Base-by-base conservation (phyloP, 768 basidiomycete species). In the Royoungia palumana region DNA sequence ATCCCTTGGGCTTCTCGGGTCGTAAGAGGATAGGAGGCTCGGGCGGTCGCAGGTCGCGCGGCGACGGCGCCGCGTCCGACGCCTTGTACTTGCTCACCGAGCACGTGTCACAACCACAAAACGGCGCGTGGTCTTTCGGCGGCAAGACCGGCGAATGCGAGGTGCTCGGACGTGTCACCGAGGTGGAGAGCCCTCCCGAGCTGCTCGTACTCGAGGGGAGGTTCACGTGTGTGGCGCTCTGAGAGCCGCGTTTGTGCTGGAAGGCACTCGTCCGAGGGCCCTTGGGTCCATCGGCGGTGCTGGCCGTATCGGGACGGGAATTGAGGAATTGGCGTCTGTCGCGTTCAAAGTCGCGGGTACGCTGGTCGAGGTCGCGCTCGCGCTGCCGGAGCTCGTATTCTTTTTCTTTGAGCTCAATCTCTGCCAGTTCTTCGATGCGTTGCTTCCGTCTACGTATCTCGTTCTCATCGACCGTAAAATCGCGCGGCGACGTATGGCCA, bases 81-180 rank as follows among this genome's bases (percentile, higher is more conserved):
- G 49, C 46, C 50, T 69, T 73, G 61, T 87, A 87, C 53, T 82
- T 81, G 41, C 69, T 66, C 12, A 76, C 71, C 5, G 85, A 84
- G 56, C 85, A 87, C 0, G 72, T 65, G 45, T 80, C 80, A 56
- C 85, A 87, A 14, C 83, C 83, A 47, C 85, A 88, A 56, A 77
- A 82, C 1, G 80, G 74, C 1, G 81, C 80, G 51, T 88, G 85
- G 8, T 71, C 66, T 10, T 65, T 61, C 13, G 65, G 41, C 19
- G 59, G 62, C 44, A 57, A 60, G 10, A 62, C 44, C 6, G 63
- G 64, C 22, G 68, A 58, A 17, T 67, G 70, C 30, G 67, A 55
- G 8, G 51, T 54, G 4, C 61, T 61, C 35, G 56, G 62, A 25
- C 49, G 60, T 6, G 39, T 40, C 52, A 19, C 9, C 11, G 46